phyloP scores from a whole-genome alignment of 805 yeast species.

The Candida vaughaniae region DNA sequence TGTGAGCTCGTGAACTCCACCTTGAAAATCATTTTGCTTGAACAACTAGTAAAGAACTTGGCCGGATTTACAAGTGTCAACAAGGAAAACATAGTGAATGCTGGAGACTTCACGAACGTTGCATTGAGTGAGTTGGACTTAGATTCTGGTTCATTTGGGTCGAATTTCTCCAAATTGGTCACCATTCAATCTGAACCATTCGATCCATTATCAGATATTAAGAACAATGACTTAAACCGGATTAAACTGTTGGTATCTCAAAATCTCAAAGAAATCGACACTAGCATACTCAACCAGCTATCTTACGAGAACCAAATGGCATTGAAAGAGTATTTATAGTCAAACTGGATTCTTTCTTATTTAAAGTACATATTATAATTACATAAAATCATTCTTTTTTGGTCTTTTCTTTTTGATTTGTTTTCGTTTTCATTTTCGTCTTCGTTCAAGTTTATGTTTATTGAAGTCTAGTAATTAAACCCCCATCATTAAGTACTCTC shows the following conservation, averaged over 20 bases:
- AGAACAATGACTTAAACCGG: conserved; percentile 29
- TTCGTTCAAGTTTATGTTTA: too few species aligned
- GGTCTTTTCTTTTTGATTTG: too few species aligned
- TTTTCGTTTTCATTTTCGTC: conserved; percentile 6
- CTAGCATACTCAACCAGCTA: conserved; percentile 26
- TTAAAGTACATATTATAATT: conserved; percentile 9
- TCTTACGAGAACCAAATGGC: conserved; percentile 17
- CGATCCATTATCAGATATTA: conserved; percentile 68
- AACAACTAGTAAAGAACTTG: conserved; percentile 32
- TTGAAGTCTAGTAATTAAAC: neutral
- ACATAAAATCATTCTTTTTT: conserved; percentile 5
- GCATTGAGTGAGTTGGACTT: conserved; percentile 51
- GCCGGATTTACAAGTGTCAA: conserved; percentile 27
- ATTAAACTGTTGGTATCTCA: conserved; percentile 26
- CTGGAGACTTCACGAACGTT: conserved; percentile 13
- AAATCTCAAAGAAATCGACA: conserved; percentile 27
- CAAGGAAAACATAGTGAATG: conserved; percentile 3
- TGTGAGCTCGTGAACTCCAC: conserved; percentile 21
- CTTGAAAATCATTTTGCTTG: conserved; percentile 28
- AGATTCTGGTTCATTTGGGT: conserved; percentile 78
- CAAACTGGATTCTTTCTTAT: neutral
- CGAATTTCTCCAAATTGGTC: conserved; percentile 73
- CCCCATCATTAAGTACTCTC: too few species aligned
- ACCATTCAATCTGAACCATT: conserved; percentile 58
- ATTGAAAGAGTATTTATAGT: conserved; percentile 9